Evolutionary conservation across 2,329 filamentous ascomycete species (phyloP).

Genomic region (Microascus cirrosus): DNA sequence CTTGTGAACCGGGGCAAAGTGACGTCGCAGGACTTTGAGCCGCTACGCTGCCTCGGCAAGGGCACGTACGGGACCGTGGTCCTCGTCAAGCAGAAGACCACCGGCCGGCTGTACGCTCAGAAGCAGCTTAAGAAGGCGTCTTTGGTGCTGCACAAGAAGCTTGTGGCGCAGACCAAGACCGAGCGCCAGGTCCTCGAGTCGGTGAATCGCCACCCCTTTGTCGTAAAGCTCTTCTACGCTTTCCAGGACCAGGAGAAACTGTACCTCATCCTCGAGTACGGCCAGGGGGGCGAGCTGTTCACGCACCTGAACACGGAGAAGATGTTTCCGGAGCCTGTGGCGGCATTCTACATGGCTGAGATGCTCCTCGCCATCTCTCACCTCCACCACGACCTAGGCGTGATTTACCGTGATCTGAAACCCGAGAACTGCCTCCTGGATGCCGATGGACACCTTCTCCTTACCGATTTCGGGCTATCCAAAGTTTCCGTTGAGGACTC

Average conservation of each 20-base stretch:
- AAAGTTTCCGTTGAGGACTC: constrained; percentile 69
- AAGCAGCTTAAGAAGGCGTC: constrained; percentile 99
- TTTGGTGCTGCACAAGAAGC: constrained; percentile 85
- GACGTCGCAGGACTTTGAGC: constrained; percentile 81
- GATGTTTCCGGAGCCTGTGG: constrained; percentile 85
- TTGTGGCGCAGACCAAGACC: constrained; percentile 95
- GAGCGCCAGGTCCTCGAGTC: constrained; percentile 91
- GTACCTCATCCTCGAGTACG: constrained; percentile 95
- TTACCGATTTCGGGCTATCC: constrained; percentile 94
- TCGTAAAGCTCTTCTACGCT: constrained; percentile 95
- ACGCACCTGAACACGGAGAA: constrained; percentile 87
- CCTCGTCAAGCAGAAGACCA: constrained; percentile 79
- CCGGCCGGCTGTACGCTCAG: constrained; percentile 86
- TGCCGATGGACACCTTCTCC: constrained; percentile 76
- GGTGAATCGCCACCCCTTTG: constrained; percentile 92
- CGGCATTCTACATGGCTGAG: constrained; percentile 97
- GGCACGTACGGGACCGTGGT: constrained; percentile 93
- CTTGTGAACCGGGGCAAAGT: constrained; percentile 63
- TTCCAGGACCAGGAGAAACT: constrained; percentile 98
- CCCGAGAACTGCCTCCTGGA: constrained; percentile 96
- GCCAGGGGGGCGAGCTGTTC: constrained; percentile 92
- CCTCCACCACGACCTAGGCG: constrained; percentile 81
- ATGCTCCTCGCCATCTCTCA: constrained; percentile 92
- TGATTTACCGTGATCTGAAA: constrained; percentile 95
- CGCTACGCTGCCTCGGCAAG: constrained; percentile 85